phyloP scores from a whole-genome alignment of 164 flowering plant genomes.

The Piper betle region DNA sequence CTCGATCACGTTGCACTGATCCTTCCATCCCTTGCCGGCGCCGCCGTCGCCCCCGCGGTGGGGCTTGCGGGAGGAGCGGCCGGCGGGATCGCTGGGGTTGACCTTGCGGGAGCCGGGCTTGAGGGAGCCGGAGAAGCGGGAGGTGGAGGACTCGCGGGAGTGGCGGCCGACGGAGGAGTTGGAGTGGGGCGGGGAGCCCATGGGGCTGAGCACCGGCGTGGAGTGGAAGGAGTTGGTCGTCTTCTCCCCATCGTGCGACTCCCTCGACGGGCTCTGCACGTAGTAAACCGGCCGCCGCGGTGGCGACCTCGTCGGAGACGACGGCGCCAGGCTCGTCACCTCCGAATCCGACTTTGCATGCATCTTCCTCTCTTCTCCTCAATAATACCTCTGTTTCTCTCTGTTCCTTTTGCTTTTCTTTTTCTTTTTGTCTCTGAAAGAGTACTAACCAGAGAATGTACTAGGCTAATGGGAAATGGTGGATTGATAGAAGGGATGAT shows the following conservation, averaged over 20 bases:
- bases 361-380: conserved; percentile 12
- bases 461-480: no score
- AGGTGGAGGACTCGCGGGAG: conserved; percentile 77
- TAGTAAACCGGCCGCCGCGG: conserved; percentile 56
- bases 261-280: conserved; percentile 77
- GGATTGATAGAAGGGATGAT: no score
- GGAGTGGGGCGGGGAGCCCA: conserved; percentile 79
- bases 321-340: conserved; percentile 43
- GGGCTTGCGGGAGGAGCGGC: conserved; percentile 20
- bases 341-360: conserved; percentile 72
- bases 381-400: no score
- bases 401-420: neutral
- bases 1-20: conserved; percentile 44
- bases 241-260: conserved; percentile 63
- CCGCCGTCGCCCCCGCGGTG: conserved; percentile 14
- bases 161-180: conserved; percentile 76
- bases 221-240: conserved; percentile 77
- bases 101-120: conserved; percentile 62
- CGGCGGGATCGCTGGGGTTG: conserved; percentile 48
- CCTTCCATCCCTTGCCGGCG: conserved; percentile 39
- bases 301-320: conserved; percentile 47
- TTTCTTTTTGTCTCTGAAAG: neutral
- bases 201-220: conserved; percentile 66
- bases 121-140: conserved; percentile 65
- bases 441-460: neutral